Conservation (phyloP, 2,329 filamentous ascomycete species). For the Ramularia endophylla region DNA sequence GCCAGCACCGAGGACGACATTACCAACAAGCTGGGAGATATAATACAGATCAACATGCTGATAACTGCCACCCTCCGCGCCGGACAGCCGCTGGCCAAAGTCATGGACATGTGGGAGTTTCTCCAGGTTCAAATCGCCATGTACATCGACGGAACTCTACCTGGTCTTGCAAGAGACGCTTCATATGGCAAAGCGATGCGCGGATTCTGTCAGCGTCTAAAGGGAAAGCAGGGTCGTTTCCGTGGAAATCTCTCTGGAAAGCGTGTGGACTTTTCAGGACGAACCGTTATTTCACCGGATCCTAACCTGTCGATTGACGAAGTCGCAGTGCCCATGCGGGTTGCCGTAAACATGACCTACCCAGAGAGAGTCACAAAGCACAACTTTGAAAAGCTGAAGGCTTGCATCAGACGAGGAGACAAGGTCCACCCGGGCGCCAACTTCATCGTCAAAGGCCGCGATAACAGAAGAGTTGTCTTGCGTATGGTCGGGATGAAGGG, state of each 20-base stretch:
- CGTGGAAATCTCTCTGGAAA: slow-evolving; percentile 96
- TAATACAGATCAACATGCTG: slow-evolving; percentile 84
- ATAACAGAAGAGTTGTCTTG: slow-evolving; percentile 66
- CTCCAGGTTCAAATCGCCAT: slow-evolving; percentile 91
- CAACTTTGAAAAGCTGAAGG: slow-evolving; percentile 75
- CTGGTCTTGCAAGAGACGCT: slow-evolving; percentile 74
- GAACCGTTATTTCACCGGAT: slow-evolving; percentile 96
- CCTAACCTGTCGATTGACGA: slow-evolving; percentile 91
- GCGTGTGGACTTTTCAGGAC: slow-evolving; percentile 95
- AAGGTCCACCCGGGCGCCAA: slow-evolving; percentile 84
- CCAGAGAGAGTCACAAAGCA: slow-evolving; percentile 80
- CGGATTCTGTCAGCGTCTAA: slow-evolving; percentile 90
- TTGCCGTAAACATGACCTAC: slow-evolving; percentile 96
- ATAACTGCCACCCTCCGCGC: slow-evolving; percentile 77
- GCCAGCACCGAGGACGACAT: slow-evolving; percentile 95
- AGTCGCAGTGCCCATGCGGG: slow-evolving; percentile 81
- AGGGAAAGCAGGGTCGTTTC: slow-evolving; percentile 96
- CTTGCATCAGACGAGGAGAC: slow-evolving; percentile 68
- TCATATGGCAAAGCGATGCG: slow-evolving; percentile 83
- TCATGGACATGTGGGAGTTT: slow-evolving; percentile 99
- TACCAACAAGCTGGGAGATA: slow-evolving; percentile 94
- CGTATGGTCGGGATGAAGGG: slow-evolving; percentile 42
- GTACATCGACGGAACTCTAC: slow-evolving; percentile 96
- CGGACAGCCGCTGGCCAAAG: slow-evolving; percentile 76
- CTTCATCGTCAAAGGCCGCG: slow-evolving; percentile 65